Percentiles rank a stretch among this genome's conserved stretches.
Conservation (phyloP, 192 early-diverging fungal species). For the Spinellus fusiger region DNA sequence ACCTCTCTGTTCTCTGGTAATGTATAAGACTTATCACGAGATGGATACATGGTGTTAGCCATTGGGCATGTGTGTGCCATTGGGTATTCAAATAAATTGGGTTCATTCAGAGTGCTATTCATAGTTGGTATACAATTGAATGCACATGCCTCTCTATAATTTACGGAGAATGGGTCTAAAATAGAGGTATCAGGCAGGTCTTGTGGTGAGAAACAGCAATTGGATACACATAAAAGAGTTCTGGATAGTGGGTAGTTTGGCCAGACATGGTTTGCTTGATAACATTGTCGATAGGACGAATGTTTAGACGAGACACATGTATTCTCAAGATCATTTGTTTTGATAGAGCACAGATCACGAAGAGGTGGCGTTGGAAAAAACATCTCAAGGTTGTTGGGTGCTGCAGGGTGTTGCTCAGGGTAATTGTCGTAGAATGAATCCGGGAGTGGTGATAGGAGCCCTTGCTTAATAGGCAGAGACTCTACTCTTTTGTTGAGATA, state of each 20-base stretch:
- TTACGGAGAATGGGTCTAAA: background rate
- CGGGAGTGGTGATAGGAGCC: conserved; percentile 9
- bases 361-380: conserved; percentile 6
- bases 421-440: conserved; percentile 15
- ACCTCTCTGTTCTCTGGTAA: background rate
- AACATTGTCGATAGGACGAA: background rate
- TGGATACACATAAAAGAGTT: background rate
- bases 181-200: background rate
- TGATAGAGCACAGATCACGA: background rate
- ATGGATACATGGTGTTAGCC: no score
- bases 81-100: no score
- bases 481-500: background rate
- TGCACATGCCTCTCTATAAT: no score
- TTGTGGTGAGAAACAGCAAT: background rate
- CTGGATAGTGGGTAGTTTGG: no score
- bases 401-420: conserved; percentile 9
- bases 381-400: background rate
- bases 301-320: no score
- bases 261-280: background rate
- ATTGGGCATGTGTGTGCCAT: no score
- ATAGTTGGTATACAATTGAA: no score
- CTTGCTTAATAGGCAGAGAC: background rate
- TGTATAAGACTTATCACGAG: no score
- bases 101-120: no score
- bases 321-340: background rate